Evolutionary conservation across 345 rosid species (phyloP), one percentile per base, ranked within the genome.

Genomic region (Combretum micranthum): DNA sequence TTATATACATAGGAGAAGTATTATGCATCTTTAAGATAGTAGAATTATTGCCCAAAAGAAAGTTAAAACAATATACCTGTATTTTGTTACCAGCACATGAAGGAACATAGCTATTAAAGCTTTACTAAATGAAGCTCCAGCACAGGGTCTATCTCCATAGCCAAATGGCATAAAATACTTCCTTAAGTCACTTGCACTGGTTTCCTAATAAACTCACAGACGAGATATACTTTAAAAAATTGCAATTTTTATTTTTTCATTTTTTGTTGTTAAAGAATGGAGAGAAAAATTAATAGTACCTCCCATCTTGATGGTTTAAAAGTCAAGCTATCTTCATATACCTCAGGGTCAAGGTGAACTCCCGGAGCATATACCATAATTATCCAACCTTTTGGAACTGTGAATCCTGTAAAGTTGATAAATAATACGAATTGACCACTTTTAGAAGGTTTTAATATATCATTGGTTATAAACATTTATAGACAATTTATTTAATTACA

Each of bases 261-360:
- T 23, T 12, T 4, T 8, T 17, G 26, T 19, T 25, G 20, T 16
- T 47, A 13, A 42, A 12, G 8, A 1, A 13, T 50, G 15, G 17
- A 18, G 47, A 19, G 18, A 48, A 13, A 25, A 20, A 13, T 13
- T 11, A 2, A 16, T n/a, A n/a, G 19, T 47, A 67, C 67, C 80
- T 69, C 63, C 78, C 80, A 79, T 59, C 84, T 65, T 73, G 78
- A 75, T 9, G 83, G 86, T 61, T 81, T 81, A 50, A 78, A 78
- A 23, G 55, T 44, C 8, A 63, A 69, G 0, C 77, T 79, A 22
- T 78, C 68, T 13, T 64, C 71, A 16, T 70, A 78, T 13, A 50
- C 66, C 11, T 47, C 56, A 8, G 78, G 56, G 55, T 63, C 53
- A 32, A 52, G 62, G 44, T 78, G 81, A 39, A 69, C 48, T 2